Evolutionary conservation across 306 rosid species (phyloP), one percentile per base, ranked within the genome.

Genomic region (Myrica gale): DNA sequence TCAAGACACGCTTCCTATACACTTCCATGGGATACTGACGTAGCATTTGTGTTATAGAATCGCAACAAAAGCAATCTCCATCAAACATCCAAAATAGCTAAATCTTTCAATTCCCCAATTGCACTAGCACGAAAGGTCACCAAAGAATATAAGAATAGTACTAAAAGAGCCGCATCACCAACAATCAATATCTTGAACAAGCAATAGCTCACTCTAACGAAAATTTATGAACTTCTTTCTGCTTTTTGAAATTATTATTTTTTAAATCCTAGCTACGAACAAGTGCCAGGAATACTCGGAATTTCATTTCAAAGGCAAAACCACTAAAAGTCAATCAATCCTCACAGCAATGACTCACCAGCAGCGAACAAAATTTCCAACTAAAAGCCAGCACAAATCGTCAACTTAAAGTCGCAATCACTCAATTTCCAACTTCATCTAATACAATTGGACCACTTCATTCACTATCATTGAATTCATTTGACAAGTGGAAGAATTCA

Each of bases 401-500:
- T 75, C 78, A 46, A 80, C 69, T 15, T 37, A 48, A 75, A 57
- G 26, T 43, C 55, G 56, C 55, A 69, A 74, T 37, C 47, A 23
- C 20, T 60, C 63, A 76, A 13, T 45, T 63, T 1, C 68, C 43
- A 83, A 66, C 60, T 68, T 66, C 67, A 60, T 13, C 74, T 8
- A 76, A 63, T 23, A 2, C 13, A 69, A 77, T 53, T 5, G 23
- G 23, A 43, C 9, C 68, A 60, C 60, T 43, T 20, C 52, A 46
- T 42, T 20, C 48, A 16, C 10, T 32, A 75, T 17, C 52, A 12
- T 21, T 23, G 61, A 26, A 65, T 58, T 21, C 56, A 77, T 74
- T 82, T 37, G 67, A 79, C 50, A 81, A 73, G 43, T 53, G 50
- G 78, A 78, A 43, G 5, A 70, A 46, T 16, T 32, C 13, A n/a